Evolutionary conservation across 2,329 filamentous ascomycete species (phyloP), one percentile per base, ranked within the genome.

Genomic region (Arachnopeziza araneosa): DNA sequence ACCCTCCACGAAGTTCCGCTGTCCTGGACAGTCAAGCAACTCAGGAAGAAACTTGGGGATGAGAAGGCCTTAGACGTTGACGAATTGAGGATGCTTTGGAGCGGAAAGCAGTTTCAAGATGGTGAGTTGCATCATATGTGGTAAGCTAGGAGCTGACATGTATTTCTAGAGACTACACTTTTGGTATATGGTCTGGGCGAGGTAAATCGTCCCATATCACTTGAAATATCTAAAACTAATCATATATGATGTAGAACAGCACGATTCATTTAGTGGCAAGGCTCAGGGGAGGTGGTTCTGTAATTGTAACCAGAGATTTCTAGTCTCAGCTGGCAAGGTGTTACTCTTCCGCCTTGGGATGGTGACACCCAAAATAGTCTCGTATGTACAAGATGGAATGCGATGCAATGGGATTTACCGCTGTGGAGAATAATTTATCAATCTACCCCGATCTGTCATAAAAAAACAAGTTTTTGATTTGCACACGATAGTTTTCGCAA

Each of bases 191-290:
- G 52, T 7, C n/a, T 60, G 5, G 54, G 50, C 9, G 50, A 60
- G 30, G 58, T 57, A 44, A 6, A 12, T 36, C 7, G 19, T 30
- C 24, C 17, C 19, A 48, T 50, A 17, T 9, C 23, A 30, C 22
- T 21, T 50, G 17, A 23, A 52, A 12, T 5, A 6, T n/a, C 24
- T 52, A 24, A 23, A 12, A 22, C 50, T 10, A 52, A 52, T 30
- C 26, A 9, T 4, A 9, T 9, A 23, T 52, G 21, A 5, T n/a
- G 14, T n/a, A 60, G 58, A 44, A 54, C 22, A 56, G 23, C 19
- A 60, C 58, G 1, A 56, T 60, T 21, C 49, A 56, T n/a, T 44
- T 60, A 12, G 58, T 60, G 7, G 51, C 49, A 44, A 50, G 58
- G 21, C 26, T 60, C 23, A 17, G 10, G 32, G 58, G 58, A 8